Percentiles rank a stretch among this genome's conserved stretches.
phyloP scores from a whole-genome alignment of 129 eudicot species.

The Solidago caesia region DNA sequence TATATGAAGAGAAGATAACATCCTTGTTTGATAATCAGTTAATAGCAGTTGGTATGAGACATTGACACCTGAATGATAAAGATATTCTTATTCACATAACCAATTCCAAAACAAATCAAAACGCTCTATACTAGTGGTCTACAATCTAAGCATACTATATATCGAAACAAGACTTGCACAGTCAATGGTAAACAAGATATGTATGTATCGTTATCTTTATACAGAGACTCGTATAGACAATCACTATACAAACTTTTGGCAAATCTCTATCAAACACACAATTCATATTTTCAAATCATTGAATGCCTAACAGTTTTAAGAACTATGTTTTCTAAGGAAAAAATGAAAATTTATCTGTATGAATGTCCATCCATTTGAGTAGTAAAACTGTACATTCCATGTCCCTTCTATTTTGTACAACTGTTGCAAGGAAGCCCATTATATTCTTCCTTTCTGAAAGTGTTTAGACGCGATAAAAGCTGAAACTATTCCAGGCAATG shows the following conservation, averaged over 20 bases:
- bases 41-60: too few relatives aligned
- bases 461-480: constrained; percentile 59
- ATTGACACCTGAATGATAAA: too few relatives aligned
- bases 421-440: constrained; percentile 21
- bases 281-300: not conserved
- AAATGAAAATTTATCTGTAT: not conserved
- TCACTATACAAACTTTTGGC: not conserved
- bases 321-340: not conserved
- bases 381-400: constrained; percentile 11
- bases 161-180: too few relatives aligned
- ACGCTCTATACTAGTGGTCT: not conserved
- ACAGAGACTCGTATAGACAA: not conserved
- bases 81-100: not conserved
- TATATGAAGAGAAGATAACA: too few relatives aligned
- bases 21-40: too few relatives aligned
- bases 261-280: not conserved
- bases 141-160: too few relatives aligned
- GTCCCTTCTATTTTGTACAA: constrained; percentile 2
- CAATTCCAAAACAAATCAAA: not conserved
- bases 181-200: too few relatives aligned
- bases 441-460: constrained; percentile 53
- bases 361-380: not conserved
- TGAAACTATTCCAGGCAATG: constrained; percentile 50
- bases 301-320: not conserved
- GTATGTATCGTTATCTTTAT: too few relatives aligned